Conservation (phyloP, 1,284 basidiomycete genomes). For the Coniophora puteana region DNA sequence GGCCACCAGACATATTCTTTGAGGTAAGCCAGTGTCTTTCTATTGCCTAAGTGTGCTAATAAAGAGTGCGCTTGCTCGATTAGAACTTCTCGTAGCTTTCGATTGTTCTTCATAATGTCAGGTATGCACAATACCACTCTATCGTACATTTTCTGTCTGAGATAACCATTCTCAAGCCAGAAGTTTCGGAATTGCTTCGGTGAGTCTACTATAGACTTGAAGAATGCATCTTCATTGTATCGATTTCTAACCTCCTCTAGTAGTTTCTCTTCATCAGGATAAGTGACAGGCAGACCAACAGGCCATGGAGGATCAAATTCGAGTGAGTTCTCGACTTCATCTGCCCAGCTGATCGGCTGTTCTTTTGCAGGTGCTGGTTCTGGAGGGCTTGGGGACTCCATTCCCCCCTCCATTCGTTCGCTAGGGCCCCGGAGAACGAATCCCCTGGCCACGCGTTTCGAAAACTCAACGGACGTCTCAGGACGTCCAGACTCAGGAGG, state of each 20-base stretch:
- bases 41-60: conserved; percentile 28
- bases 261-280: neutral
- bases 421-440: conserved; percentile 4
- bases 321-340: too few relatives aligned
- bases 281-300: too few relatives aligned
- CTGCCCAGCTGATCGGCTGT: too few relatives aligned
- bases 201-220: conserved; percentile 17
- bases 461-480: conserved; percentile 2
- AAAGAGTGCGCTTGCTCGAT: conserved; percentile 31
- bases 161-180: conserved; percentile 15
- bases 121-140: conserved; percentile 32
- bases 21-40: neutral
- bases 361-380: neutral
- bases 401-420: conserved; percentile 6
- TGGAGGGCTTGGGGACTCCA: neutral
- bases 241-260: conserved; percentile 5
- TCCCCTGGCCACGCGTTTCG: neutral
- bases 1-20: neutral
- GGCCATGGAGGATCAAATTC: too few relatives aligned
- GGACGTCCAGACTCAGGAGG: conserved; percentile 3
- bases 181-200: conserved; percentile 24
- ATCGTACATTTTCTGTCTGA: conserved; percentile 18
- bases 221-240: conserved; percentile 22
- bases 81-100: conserved; percentile 25
- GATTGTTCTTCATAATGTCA: conserved; percentile 14